Percentiles rank a stretch among this genome's conserved stretches.
Evolutionary conservation across 2,329 filamentous ascomycete genomes (phyloP).

Genomic region (Sporothrix brasiliensis): DNA sequence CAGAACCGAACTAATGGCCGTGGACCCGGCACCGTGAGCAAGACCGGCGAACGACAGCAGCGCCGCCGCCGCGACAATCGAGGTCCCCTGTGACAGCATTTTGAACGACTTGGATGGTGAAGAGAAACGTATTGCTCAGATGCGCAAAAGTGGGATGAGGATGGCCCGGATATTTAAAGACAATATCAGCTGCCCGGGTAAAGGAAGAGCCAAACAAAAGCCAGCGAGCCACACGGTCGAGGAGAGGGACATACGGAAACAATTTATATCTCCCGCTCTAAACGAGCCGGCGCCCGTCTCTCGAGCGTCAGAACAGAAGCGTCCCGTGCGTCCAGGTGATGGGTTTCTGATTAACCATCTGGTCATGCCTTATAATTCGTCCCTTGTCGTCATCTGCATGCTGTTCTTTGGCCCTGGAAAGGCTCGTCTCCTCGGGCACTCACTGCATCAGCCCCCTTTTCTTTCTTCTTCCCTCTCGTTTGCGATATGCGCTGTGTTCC

Average conservation of each 20-base stretch:
- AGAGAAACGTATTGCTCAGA: background rate
- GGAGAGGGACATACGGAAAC: too few relatives aligned
- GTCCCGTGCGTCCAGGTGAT: constrained; percentile 4
- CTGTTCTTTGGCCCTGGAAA: background rate
- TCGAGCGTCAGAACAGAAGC: background rate
- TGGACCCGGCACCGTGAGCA: background rate
- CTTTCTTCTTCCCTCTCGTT: background rate
- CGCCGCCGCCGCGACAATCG: background rate
- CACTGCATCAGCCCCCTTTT: background rate
- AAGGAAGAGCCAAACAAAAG: background rate
- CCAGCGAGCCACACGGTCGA: too few relatives aligned
- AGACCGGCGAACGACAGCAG: background rate
- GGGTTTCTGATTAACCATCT: background rate
- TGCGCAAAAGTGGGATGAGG: background rate
- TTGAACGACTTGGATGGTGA: background rate
- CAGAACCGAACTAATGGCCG: constrained; percentile 24
- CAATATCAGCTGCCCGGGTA: constrained; percentile 10
- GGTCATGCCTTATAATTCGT: background rate
- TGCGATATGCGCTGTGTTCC: background rate
- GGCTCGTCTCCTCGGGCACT: constrained; percentile 13
- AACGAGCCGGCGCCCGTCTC: background rate
- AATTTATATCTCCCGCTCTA: constrained; percentile 2
- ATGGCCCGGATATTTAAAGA: constrained; percentile 10
- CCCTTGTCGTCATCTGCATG: background rate
- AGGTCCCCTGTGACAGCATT: background rate